A percentile compares a stretch with the other conserved stretches of the same genome.
Conservation (phyloP, 495 filamentous ascomycete genomes). For the Pyronema domesticum region DNA sequence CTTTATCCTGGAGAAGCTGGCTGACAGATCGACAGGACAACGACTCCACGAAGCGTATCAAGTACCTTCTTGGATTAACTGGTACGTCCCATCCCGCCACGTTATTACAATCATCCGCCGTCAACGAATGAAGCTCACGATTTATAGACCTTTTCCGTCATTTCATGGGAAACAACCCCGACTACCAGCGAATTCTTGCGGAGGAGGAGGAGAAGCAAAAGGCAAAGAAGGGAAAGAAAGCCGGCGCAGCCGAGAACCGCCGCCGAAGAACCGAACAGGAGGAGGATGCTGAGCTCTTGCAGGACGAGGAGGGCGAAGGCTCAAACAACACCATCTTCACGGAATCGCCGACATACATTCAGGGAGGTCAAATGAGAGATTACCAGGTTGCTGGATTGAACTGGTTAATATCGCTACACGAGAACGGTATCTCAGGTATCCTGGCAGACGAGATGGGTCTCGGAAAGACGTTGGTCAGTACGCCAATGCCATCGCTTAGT, state of each 20-base stretch:
- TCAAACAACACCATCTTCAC: slow-evolving; percentile 76
- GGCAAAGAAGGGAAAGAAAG: slow-evolving; percentile 50
- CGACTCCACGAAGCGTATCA: slow-evolving; percentile 86
- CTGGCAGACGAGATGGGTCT: slow-evolving; percentile 95
- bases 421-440: slow-evolving; percentile 90
- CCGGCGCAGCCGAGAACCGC: slow-evolving; percentile 67
- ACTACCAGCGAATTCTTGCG: slow-evolving; percentile 74
- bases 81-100: slow-evolving; percentile 6
- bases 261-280: slow-evolving; percentile 87
- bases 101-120: background rate
- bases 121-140: background rate
- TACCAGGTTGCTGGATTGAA: slow-evolving; percentile 91
- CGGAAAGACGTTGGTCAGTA: slow-evolving; percentile 55
- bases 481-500: background rate
- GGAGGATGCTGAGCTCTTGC: slow-evolving; percentile 87
- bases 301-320: slow-evolving; percentile 75
- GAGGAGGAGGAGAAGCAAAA: slow-evolving; percentile 66
- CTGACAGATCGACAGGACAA: slow-evolving; percentile 46
- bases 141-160: slow-evolving; percentile 75
- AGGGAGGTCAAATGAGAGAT: slow-evolving; percentile 74
- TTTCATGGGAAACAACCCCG: slow-evolving; percentile 93
- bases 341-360: slow-evolving; percentile 72
- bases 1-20: background rate
- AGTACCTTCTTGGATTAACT: slow-evolving; percentile 86
- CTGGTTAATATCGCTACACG: slow-evolving; percentile 71